Base-by-base conservation (phyloP, 768 basidiomycete species). In the Hygrocybe punicea region DNA sequence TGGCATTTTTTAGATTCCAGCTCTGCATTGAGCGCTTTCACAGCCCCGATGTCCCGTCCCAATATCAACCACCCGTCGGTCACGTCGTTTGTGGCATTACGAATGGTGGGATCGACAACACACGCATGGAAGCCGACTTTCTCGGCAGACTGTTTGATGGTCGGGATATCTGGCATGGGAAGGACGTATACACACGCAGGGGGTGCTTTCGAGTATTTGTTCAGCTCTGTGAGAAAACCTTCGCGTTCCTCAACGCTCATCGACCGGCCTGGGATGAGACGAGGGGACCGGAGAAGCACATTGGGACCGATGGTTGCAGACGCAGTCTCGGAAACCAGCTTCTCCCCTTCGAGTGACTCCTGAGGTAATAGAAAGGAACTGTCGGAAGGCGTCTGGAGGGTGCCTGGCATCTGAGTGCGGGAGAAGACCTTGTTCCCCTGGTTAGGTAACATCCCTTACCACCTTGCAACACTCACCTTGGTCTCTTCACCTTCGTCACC, bases 181-280 rank as follows among this genome's bases (percentile, higher is more conserved):
- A 85, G 64, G 42, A 78, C 71, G 60, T 82, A 79, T 36, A 84
- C 70, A 4, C 75, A 79, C 3, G 85, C 83, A 6, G 51, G 42
- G 17, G 52, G 34, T 14, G 47, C 57, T 29, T 76, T 63, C 2
- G 76, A 78, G 60, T 68, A 70, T 56, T 65, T 64, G 23, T 67
- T 66, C 53, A 86, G 75, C 49, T 72, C 74, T 6, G 76, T 67
- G 23, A 84, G 63, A 69, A 86, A 85, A 8, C 66, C 51, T 46
- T 78, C 74, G 24, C 84, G 81, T 62, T 84, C 76, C 53, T 78
- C 77, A 23, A 73, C 62, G 57, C 81, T 84, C 78, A 84, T 79
- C 2, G 78, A 73, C 33, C 83, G 80, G 8, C 29, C 29, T 8
- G 29, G 29, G 29, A 29, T 29, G 8, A 4, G 11, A 61, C 57